Percentiles rank a stretch among this genome's conserved stretches.
Evolutionary conservation across 2,329 filamentous ascomycete species (phyloP).

Genomic region (Albifimbria verrucaria): DNA sequence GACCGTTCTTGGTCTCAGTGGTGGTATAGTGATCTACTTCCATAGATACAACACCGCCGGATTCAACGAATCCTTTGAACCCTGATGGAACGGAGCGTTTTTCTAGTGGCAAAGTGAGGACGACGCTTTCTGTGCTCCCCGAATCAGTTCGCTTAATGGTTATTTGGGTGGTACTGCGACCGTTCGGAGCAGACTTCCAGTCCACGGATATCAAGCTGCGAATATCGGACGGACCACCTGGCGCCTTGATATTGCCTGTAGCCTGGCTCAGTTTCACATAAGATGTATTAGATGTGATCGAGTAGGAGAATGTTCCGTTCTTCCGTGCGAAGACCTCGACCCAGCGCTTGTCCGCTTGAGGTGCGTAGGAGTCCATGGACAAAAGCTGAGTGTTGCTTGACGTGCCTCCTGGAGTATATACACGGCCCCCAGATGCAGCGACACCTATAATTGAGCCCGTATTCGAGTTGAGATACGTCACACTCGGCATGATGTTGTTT

Average conservation of each 20-base stretch:
- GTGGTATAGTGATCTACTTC: not conserved
- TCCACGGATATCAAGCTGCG: constrained; percentile 12
- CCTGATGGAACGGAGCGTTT: not conserved
- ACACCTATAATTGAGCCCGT: not conserved
- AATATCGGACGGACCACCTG: constrained; percentile 17
- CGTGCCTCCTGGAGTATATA: no score
- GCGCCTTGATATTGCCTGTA: constrained; percentile 45
- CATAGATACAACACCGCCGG: not conserved
- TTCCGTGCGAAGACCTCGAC: constrained; percentile 4
- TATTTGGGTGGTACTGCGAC: not conserved
- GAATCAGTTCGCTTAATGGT: not conserved
- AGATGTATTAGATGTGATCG: constrained; percentile 45
- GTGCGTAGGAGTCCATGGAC: not conserved
- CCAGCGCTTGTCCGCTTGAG: constrained; percentile 16
- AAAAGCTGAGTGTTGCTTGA: not conserved
- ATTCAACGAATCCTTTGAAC: not conserved
- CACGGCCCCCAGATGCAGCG: not conserved
- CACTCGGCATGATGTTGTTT: constrained; percentile 41
- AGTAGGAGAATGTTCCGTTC: constrained; percentile 14
- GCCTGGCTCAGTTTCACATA: constrained; percentile 51
- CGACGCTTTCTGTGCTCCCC: no score
- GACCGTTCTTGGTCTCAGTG: not conserved
- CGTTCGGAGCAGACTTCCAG: constrained; percentile 9
- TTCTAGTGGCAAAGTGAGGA: not conserved
- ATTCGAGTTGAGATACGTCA: constrained; percentile 37